phyloP scores from a whole-genome alignment of 2,329 filamentous ascomycete species.

The Geosmithia putterillii region DNA sequence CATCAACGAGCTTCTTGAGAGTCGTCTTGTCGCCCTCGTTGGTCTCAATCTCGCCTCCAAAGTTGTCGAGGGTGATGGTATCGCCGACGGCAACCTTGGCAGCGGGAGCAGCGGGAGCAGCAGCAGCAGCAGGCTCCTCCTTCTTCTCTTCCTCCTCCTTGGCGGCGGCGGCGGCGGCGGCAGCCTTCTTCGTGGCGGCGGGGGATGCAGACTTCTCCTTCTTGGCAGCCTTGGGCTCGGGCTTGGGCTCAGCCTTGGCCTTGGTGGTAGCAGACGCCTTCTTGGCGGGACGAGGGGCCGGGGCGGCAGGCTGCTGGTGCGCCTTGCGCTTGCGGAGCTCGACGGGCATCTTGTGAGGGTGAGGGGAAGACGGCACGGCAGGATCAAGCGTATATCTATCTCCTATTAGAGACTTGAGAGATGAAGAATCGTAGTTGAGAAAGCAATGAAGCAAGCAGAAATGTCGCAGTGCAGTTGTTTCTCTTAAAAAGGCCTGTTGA shows the following conservation, averaged over 20 bases:
- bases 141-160: conserved; percentile 9
- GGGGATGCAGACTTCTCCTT: too few species aligned
- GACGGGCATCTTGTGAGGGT: conserved; percentile 42
- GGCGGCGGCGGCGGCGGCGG: conserved; percentile 1
- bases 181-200: conserved; percentile 3
- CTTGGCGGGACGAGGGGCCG: conserved; percentile 28
- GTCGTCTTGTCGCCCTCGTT: conserved; percentile 74
- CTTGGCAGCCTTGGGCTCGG: conserved; percentile 9
- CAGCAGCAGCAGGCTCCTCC: too few species aligned
- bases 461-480: too few species aligned
- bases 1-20: conserved; percentile 67
- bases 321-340: conserved; percentile 52
- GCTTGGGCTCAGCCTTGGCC: conserved; percentile 8
- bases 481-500: too few species aligned
- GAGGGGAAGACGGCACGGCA: too few species aligned
- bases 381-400: too few species aligned
- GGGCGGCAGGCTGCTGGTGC: conserved; percentile 29
- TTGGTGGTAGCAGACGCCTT: conserved; percentile 28
- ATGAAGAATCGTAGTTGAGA: too few species aligned
- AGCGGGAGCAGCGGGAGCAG: conserved; percentile 2
- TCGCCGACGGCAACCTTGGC: conserved; percentile 40
- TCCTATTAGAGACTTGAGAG: too few species aligned
- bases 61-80: conserved; percentile 42
- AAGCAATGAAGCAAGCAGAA: too few species aligned
- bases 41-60: conserved; percentile 66